Conservation (phyloP, 2,329 filamentous ascomycete genomes). For the Huntiella moniliformis region DNA sequence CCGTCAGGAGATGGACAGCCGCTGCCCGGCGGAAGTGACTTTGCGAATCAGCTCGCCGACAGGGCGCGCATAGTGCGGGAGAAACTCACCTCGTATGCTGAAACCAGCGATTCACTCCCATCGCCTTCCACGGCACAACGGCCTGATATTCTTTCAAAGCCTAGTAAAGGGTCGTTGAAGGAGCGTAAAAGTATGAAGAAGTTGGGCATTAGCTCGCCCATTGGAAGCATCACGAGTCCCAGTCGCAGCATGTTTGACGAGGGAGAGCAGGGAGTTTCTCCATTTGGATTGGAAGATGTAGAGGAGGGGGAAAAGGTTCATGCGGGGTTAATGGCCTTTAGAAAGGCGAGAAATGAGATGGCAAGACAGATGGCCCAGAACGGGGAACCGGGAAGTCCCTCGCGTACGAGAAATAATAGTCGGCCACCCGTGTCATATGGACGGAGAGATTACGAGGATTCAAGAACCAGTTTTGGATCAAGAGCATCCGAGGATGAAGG, state of each 20-base stretch:
- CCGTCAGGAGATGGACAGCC: constrained; percentile 30
- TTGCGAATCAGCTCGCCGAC: constrained; percentile 52
- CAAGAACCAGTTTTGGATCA: constrained; percentile 14
- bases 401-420: constrained; percentile 27
- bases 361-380: constrained; percentile 27
- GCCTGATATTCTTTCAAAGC: constrained; percentile 37
- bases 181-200: constrained; percentile 43
- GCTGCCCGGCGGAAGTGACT: constrained; percentile 34
- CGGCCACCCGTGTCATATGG: constrained; percentile 27
- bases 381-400: constrained; percentile 28
- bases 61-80: constrained; percentile 55
- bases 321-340: constrained; percentile 35
- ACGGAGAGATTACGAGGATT: constrained; percentile 14
- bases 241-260: constrained; percentile 17
- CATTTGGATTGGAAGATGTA: too few relatives aligned
- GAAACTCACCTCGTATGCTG: constrained; percentile 49
- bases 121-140: constrained; percentile 17
- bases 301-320: constrained; percentile 23
- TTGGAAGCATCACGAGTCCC: constrained; percentile 13
- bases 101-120: constrained; percentile 29
- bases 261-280: too few relatives aligned
- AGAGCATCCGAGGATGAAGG: constrained; percentile 21
- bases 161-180: constrained; percentile 47
- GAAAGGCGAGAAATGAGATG: constrained; percentile 37
- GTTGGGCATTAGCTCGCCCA: constrained; percentile 30